A percentile compares a stretch with the other conserved stretches of the same genome.
phyloP scores from a whole-genome alignment of 1,284 basidiomycete species.

The Apiotrichum mycotoxinovorans region DNA sequence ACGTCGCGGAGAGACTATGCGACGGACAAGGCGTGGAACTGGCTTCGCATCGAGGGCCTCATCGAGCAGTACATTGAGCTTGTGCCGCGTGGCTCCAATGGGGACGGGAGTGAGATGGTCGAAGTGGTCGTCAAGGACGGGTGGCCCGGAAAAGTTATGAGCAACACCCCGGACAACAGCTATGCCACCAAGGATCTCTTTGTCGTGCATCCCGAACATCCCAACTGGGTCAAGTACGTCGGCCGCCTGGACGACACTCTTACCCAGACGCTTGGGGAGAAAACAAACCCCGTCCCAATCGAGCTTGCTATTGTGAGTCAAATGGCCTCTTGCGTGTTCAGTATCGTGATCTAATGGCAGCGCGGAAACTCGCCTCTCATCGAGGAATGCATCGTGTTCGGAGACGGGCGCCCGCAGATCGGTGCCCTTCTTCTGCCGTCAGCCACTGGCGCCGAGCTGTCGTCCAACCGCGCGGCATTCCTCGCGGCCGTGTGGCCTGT shows the following conservation, averaged over 20 bases:
- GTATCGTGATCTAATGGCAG: slow-evolving; percentile 9
- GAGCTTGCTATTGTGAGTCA: slow-evolving; percentile 44
- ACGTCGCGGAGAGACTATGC: slow-evolving; percentile 55
- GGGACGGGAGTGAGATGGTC: slow-evolving; percentile 43
- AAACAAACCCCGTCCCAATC: slow-evolving; percentile 57
- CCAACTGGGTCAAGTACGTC: slow-evolving; percentile 57
- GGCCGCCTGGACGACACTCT: slow-evolving; percentile 62
- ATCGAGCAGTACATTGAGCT: slow-evolving; percentile 53
- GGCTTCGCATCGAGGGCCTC: slow-evolving; percentile 52
- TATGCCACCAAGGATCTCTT: slow-evolving; percentile 63
- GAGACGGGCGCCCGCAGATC: slow-evolving; percentile 56
- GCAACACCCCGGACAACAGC: slow-evolving; percentile 59
- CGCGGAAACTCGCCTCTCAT: slow-evolving; percentile 52
- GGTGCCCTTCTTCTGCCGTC: slow-evolving; percentile 61
- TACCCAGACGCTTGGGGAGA: slow-evolving; percentile 54
- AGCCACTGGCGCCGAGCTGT: slow-evolving; percentile 51
- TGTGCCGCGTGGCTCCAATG: slow-evolving; percentile 48
- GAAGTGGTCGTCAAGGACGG: slow-evolving; percentile 59
- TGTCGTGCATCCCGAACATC: slow-evolving; percentile 52
- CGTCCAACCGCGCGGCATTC: slow-evolving; percentile 47
- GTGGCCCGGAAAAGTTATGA: slow-evolving; percentile 57
- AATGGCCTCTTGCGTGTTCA: not conserved
- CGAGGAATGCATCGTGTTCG: slow-evolving; percentile 59
- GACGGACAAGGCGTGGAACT: slow-evolving; percentile 62
- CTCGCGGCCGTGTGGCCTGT: slow-evolving; percentile 54